Conservation (phyloP, 768 basidiomycete species). For the Tricholoma sp. region DNA sequence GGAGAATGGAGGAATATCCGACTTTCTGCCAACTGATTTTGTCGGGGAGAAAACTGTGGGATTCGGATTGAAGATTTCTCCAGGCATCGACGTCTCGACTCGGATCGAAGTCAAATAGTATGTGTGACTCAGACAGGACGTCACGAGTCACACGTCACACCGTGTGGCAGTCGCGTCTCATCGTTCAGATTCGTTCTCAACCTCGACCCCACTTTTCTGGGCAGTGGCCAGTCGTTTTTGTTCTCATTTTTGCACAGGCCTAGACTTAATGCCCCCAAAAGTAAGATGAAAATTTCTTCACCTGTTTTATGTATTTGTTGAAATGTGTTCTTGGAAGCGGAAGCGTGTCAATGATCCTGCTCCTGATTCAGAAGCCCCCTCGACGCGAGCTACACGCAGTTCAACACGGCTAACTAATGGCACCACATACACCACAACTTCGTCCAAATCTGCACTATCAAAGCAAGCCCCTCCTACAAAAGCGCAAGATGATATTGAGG, state of each 20-base stretch:
- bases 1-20: slow-evolving; percentile 38
- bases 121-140: too few relatives aligned
- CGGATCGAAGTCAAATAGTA: slow-evolving; percentile 4
- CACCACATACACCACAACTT: slow-evolving; percentile 24
- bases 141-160: slow-evolving; percentile 22
- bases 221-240: not conserved
- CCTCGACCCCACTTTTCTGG: not conserved
- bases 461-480: slow-evolving; percentile 23
- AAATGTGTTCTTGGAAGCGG: slow-evolving; percentile 33
- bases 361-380: slow-evolving; percentile 24
- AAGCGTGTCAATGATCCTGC: slow-evolving; percentile 47
- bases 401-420: slow-evolving; percentile 30
- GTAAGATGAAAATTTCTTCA: slow-evolving; percentile 15
- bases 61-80: slow-evolving; percentile 82
- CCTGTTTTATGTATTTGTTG: not conserved
- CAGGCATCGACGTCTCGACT: too few relatives aligned
- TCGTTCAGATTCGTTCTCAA: too few relatives aligned
- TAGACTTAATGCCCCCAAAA: slow-evolving; percentile 32
- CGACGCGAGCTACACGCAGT: slow-evolving; percentile 43
- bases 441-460: slow-evolving; percentile 19
- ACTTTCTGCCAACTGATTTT: slow-evolving; percentile 40
- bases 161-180: slow-evolving; percentile 2
- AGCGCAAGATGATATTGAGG: slow-evolving; percentile 13
- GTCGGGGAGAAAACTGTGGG: slow-evolving; percentile 70
- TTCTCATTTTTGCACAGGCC: slow-evolving; percentile 1